A percentile compares a stretch with the other conserved stretches of the same genome.
phyloP scores from a whole-genome alignment of 2,329 filamentous ascomycete species.

The Penicillium sp. region DNA sequence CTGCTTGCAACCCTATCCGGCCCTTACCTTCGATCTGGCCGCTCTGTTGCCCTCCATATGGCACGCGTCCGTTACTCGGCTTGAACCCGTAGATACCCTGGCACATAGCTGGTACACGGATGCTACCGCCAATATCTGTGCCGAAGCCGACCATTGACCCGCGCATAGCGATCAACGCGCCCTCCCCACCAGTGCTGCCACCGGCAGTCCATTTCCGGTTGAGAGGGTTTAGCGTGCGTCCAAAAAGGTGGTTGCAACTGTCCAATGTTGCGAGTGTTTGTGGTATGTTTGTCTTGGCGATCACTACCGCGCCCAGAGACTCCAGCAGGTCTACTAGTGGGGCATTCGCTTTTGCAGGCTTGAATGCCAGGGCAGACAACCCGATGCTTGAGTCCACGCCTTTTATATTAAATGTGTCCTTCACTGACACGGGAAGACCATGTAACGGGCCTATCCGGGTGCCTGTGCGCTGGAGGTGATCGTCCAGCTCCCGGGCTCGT shows the following conservation, averaged over 20 bases:
- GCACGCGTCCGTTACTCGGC: slow-evolving; percentile 47
- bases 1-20: slow-evolving; percentile 51
- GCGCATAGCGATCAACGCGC: slow-evolving; percentile 56
- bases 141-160: slow-evolving; percentile 60
- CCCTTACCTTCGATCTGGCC: slow-evolving; percentile 47
- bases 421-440: slow-evolving; percentile 58
- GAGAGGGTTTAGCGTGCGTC: slow-evolving; percentile 61
- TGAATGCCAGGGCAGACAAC: slow-evolving; percentile 58
- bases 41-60: slow-evolving; percentile 52
- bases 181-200: slow-evolving; percentile 66
- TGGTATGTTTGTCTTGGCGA: slow-evolving; percentile 68
- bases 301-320: slow-evolving; percentile 62
- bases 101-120: slow-evolving; percentile 50
- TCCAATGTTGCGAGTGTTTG: slow-evolving; percentile 57
- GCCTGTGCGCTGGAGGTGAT: slow-evolving; percentile 38
- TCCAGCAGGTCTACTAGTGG: slow-evolving; percentile 58
- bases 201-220: slow-evolving; percentile 61
- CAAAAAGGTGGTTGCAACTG: slow-evolving; percentile 60
- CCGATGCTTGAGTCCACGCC: slow-evolving; percentile 56
- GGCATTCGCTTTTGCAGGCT: slow-evolving; percentile 56
- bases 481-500: slow-evolving; percentile 49
- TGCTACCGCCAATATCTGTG: slow-evolving; percentile 56
- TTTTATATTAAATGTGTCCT: slow-evolving; percentile 46
- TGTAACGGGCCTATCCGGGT: slow-evolving; percentile 58
- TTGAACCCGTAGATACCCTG: slow-evolving; percentile 53